phyloP scores from a whole-genome alignment of 768 basidiomycete species.

The Scleroderma citrinum region DNA sequence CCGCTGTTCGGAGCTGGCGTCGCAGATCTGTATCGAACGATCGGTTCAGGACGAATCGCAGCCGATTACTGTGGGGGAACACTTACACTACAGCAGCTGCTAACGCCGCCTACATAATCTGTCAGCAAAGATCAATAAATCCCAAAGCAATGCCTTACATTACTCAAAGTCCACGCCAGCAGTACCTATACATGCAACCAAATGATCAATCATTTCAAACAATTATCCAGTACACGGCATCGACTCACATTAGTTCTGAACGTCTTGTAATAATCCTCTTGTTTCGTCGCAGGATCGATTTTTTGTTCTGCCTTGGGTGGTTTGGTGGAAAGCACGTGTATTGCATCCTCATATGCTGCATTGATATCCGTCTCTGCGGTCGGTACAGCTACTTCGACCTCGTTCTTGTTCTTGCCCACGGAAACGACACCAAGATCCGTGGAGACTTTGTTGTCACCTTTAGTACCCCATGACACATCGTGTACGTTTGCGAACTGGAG shows the following conservation, averaged over 20 bases:
- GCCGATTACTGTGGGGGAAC: no score
- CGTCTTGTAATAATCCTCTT: conserved; percentile 84
- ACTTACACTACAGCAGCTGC: conserved; percentile 71
- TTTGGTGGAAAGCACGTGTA: conserved; percentile 73
- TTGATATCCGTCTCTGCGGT: conserved; percentile 87
- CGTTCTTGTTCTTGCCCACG: conserved; percentile 58
- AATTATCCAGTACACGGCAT: background rate
- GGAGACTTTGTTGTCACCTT: conserved; percentile 83
- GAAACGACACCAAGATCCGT: conserved; percentile 84
- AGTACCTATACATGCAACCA: conserved; percentile 46
- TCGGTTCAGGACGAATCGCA: conserved; percentile 2
- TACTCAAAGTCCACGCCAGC: conserved; percentile 84
- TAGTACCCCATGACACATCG: conserved; percentile 95
- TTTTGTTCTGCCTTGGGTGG: conserved; percentile 65
- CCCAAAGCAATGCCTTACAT: conserved; percentile 40
- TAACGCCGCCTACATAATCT: conserved; percentile 47
- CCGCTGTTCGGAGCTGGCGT: conserved; percentile 45
- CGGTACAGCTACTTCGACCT: conserved; percentile 83
- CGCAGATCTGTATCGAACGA: conserved; percentile 18
- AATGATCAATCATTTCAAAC: conserved; percentile 11
- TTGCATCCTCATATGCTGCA: conserved; percentile 86
- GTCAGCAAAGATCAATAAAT: conserved; percentile 7
- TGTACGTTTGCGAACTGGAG: conserved; percentile 78
- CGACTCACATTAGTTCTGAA: conserved; percentile 77
- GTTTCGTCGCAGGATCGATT: conserved; percentile 52